Evolutionary conservation across 139 green algal genomes (phyloP).

Genomic region (Yamagishiella unicocca): DNA sequence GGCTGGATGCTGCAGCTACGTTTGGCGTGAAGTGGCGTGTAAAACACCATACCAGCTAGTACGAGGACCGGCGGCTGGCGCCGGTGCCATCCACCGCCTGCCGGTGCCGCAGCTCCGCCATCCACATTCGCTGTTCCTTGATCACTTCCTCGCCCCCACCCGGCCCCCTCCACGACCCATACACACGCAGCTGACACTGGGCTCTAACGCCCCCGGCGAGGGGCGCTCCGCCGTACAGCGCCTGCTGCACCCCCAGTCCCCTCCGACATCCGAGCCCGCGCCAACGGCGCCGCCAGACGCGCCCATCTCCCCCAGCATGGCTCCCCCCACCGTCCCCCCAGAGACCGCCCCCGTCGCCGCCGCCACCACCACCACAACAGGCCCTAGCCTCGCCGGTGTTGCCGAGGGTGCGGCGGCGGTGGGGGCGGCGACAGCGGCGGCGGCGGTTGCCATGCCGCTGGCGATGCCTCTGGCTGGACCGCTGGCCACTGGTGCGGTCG

Average conservation of each 20-base stretch:
- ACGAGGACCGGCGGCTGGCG: too few relatives aligned
- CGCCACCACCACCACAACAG: background rate
- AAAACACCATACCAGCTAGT: too few relatives aligned
- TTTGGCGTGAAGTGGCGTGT: too few relatives aligned
- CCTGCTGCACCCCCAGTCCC: background rate
- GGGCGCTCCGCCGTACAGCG: constrained; percentile 28
- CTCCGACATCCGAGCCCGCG: background rate
- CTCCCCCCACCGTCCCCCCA: background rate
- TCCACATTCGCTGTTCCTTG: too few relatives aligned
- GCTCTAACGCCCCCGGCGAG: background rate
- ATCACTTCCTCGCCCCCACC: background rate
- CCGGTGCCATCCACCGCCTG: too few relatives aligned
- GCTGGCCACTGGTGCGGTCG: background rate
- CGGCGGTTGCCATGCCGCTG: background rate
- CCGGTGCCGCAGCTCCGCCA: too few relatives aligned
- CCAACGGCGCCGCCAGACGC: constrained; percentile 26
- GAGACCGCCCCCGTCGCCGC: too few relatives aligned
- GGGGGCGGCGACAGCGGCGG: background rate
- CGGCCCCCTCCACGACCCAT: background rate
- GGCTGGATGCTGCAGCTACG: too few relatives aligned
- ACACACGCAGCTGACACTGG: constrained; percentile 28
- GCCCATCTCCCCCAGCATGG: constrained; percentile 5
- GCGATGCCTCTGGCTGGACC: background rate
- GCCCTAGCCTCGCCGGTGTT: background rate
- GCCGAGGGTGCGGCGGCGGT: background rate